phyloP scores from a whole-genome alignment of 1,139 yeast genomes.

The Scheffersomyces titani region DNA sequence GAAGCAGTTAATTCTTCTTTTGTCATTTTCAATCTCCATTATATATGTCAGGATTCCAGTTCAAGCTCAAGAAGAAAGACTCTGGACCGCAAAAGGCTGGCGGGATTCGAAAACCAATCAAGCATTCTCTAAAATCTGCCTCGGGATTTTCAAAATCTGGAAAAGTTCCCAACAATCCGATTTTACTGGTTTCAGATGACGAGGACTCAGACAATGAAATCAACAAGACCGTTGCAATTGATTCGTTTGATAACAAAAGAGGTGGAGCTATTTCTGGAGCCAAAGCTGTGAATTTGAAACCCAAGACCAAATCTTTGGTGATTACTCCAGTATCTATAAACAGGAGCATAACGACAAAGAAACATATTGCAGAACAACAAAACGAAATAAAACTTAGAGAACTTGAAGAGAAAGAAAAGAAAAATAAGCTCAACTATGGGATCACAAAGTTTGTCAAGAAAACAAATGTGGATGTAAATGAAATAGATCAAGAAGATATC shows the following conservation, averaged over 20 bases:
- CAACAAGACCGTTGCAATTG: conserved; percentile 5
- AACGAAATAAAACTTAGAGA: conserved; percentile 6
- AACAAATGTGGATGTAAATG: conserved; percentile 1
- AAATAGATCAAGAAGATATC: background rate
- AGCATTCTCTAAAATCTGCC: background rate
- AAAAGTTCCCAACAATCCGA: conserved; percentile 1
- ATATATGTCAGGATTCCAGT: conserved; percentile 20
- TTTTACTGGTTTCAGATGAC: conserved; percentile 9
- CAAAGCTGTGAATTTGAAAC: conserved; percentile 13
- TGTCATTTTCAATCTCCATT: background rate
- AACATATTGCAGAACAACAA: conserved; percentile 10
- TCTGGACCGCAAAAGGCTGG: background rate
- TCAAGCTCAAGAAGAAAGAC: conserved; percentile 21
- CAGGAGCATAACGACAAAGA: conserved; percentile 5
- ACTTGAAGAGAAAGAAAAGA: conserved; percentile 10
- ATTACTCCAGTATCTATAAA: conserved; percentile 18
- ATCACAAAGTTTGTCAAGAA: conserved; percentile 14
- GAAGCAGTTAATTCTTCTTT: background rate
- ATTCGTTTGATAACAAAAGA: conserved; percentile 11
- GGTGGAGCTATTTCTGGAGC: conserved; percentile 25
- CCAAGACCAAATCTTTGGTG: conserved; percentile 12
- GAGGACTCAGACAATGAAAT: conserved; percentile 21
- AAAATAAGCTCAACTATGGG: conserved; percentile 19
- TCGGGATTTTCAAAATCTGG: background rate
- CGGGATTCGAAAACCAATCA: background rate